Evolutionary conservation across 306 rosid genomes (phyloP), one percentile per base, ranked within the genome.

Genomic region (Lagenaria siceraria): DNA sequence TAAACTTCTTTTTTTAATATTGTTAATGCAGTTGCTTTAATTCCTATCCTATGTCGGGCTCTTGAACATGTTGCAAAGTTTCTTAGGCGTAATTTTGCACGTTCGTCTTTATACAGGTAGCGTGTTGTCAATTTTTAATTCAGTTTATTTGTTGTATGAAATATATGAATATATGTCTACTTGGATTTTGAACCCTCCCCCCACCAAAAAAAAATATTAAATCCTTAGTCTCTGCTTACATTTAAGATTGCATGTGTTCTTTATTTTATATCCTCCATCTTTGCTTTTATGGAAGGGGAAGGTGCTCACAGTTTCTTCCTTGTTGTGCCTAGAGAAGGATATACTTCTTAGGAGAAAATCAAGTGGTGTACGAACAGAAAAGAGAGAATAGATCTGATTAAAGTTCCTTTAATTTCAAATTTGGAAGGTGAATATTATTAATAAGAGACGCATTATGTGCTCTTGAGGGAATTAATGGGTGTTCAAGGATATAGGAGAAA

Each of bases 41-140:
- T 96, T 84, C 98, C 99, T 66, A 77, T 92, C 84, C 68, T 92
- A 54, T 96, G 98, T 71, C 90, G 93, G 82, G 79, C 97, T 12
- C 80, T 96, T 81, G 98, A 89, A 74, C 89, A 85, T n/a, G 96
- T 92, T 85, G 92, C 99, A 75, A 96, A 96, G 90, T 96, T 96
- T 86, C 99, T 96, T 71, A 83, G 97, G 83, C 88, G 81, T 78
- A 96, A 96, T 85, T 96, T 96, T 87, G 87, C 83, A 46, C 91
- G 95, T 55, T 92, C 98, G 59, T 89, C 87, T 80, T 73, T 92
- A 85, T 96, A 96, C 96, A 90, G 98, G 99, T 96, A 78, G 77
- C 48, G 49, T 56, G 48, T 78, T 78, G 35, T 75, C 42, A 76
- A 76, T 53, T 70, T 8, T 60, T 12, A 2, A 18, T 73, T 51